Conservation (phyloP, 2,329 filamentous ascomycete species). For the Alternaria gansuensis region DNA sequence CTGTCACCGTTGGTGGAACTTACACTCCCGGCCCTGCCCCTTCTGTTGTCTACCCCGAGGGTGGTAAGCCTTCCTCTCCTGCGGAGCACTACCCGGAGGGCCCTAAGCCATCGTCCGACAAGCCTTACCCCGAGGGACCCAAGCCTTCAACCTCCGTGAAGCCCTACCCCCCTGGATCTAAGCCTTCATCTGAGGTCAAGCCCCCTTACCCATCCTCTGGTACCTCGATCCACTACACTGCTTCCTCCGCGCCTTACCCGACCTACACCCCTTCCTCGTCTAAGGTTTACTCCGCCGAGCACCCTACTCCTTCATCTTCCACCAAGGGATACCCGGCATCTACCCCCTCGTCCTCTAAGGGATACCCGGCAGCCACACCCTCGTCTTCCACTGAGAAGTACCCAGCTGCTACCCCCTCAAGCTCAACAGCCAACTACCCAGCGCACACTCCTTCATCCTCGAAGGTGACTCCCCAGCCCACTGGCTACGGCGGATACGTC, state of each 20-base stretch:
- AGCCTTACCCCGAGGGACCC: constrained; percentile 19
- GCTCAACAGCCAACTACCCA: constrained; percentile 7
- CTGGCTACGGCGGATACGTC: constrained; percentile 23
- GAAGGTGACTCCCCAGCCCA: constrained; percentile 23
- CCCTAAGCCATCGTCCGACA: constrained; percentile 13
- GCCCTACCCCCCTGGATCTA: constrained; percentile 5
- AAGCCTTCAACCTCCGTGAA: constrained; percentile 22
- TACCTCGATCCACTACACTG: constrained; percentile 15
- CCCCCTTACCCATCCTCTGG: constrained; percentile 14
- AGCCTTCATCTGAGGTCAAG: constrained; percentile 8
- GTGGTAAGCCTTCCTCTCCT: constrained; percentile 11
- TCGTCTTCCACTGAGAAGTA: constrained; percentile 13
- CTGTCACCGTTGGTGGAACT: constrained; percentile 25
- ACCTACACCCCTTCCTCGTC: constrained; percentile 17
- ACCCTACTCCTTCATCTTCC: constrained; percentile 1
- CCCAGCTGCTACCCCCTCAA: constrained; percentile 14
- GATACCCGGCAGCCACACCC: constrained; percentile 14
- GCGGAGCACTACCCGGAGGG: constrained; percentile 14
- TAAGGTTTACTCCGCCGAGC: neutral
- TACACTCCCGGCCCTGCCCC: constrained; percentile 20
- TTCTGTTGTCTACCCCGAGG: constrained; percentile 5
- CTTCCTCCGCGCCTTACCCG: constrained; percentile 35
- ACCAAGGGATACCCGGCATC: constrained; percentile 5
- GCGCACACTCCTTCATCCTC: constrained; percentile 7
- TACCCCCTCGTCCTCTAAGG: constrained; percentile 15